Conservation (phyloP, 129 eudicot genomes). For the Flaveria brownii region DNA sequence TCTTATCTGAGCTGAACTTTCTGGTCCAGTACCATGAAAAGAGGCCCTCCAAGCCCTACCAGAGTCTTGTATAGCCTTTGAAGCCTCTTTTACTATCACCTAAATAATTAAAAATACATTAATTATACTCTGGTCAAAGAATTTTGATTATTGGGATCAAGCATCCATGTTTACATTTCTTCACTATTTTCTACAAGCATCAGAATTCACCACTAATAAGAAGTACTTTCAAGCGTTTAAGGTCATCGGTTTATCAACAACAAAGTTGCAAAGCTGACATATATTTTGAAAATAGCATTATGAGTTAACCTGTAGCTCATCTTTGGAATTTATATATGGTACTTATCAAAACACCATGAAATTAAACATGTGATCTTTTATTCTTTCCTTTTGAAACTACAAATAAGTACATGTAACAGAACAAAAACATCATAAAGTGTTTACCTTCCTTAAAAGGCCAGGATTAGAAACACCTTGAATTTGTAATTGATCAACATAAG, state of each 20-base stretch:
- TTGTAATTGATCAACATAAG: constrained; percentile 71
- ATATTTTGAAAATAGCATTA: not conserved
- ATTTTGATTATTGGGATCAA: constrained; percentile 1
- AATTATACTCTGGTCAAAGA: not conserved
- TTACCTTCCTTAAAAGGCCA: constrained; percentile 65
- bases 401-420: not conserved
- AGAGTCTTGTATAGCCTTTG: constrained; percentile 55
- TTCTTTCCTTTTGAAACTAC: not conserved
- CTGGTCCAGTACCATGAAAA: constrained; percentile 39
- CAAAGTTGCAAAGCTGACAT: not conserved
- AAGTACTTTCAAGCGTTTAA: not conserved
- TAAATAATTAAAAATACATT: constrained; percentile 26
- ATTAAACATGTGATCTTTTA: not conserved
- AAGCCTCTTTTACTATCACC: constrained; percentile 69
- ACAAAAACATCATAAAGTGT: not conserved
- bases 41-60: constrained; percentile 45
- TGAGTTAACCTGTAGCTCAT: not conserved
- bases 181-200: not conserved
- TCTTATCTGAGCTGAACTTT: constrained; percentile 40
- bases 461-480: constrained; percentile 72
- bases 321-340: not conserved
- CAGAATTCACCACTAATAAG: not conserved
- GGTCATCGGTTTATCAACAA: not conserved
- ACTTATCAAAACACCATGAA: not conserved
- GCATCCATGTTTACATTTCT: not conserved